Evolutionary conservation across 768 basidiomycete genomes (phyloP).

Genomic region (Baorangia bicolor): DNA sequence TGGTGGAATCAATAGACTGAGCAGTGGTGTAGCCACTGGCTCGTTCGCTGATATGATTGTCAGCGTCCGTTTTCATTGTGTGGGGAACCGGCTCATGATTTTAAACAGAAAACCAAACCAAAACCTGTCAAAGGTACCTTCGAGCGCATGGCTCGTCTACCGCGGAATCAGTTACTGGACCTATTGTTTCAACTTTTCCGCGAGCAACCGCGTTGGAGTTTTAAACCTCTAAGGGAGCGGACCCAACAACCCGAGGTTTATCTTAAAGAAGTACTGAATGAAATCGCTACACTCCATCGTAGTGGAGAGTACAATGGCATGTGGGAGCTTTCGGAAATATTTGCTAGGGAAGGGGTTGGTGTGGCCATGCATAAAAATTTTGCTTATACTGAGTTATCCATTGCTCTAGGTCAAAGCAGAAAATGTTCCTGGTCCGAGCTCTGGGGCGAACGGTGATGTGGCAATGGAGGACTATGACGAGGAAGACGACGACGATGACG

Average conservation of each 20-base stretch:
- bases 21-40: slow-evolving; percentile 63
- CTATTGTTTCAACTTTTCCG: slow-evolving; percentile 76
- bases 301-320: slow-evolving; percentile 78
- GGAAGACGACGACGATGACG: slow-evolving; percentile 54
- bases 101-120: slow-evolving; percentile 55
- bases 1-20: slow-evolving; percentile 75
- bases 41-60: slow-evolving; percentile 70
- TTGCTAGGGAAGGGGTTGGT: slow-evolving; percentile 61
- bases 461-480: slow-evolving; percentile 45
- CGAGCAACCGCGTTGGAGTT: slow-evolving; percentile 78
- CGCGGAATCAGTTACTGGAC: slow-evolving; percentile 84
- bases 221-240: slow-evolving; percentile 71
- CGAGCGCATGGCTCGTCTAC: slow-evolving; percentile 91
- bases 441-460: slow-evolving; percentile 22
- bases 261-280: slow-evolving; percentile 77
- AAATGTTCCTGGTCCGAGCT: slow-evolving; percentile 42
- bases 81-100: slow-evolving; percentile 4
- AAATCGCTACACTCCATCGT: slow-evolving; percentile 74
- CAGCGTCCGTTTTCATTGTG: slow-evolving; percentile 30
- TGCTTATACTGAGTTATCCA: slow-evolving; percentile 3
- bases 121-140: slow-evolving; percentile 69
- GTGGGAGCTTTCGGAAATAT: slow-evolving; percentile 78
- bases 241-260: slow-evolving; percentile 87
- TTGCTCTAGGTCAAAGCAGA: slow-evolving; percentile 43
- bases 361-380: background rate